Base-by-base conservation (phyloP, 345 rosid species). In the Nephelium lappaceum region DNA sequence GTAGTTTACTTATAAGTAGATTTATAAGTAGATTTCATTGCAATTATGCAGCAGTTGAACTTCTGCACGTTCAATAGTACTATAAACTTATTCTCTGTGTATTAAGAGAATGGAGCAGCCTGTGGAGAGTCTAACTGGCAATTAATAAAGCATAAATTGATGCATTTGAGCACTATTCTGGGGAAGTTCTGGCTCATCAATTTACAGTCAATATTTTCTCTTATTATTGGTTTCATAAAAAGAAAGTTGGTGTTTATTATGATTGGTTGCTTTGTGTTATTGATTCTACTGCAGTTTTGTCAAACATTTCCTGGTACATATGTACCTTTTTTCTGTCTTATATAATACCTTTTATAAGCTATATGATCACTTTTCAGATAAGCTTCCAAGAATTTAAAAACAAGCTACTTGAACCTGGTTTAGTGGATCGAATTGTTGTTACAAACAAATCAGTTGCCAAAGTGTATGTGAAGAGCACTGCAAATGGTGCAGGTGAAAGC, bases 321-420 rank as follows among this genome's bases (percentile, higher is more conserved):
- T 58, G 45, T 16, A 45, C 42, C 10, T n/a, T 62, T 39, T 11
- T 77, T 12, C 49, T 25, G 64, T 12, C 65, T 42, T 27, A 8
- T 43, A 1, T 47, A n/a, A n/a, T n/a, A n/a, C n/a, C n/a, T 1
- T 27, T 69, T 73, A n/a, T 74, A 55, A 74, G 69, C 64, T 77
- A 25, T 63, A 76, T 55, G 55, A 27, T 71, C 5, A 58, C 78
- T 81, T 27, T 55, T 55, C 85, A 85, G 88, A 87, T 89, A 71
- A 85, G 92, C 49, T 89, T 89, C 79, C 92, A 89, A 84, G 90
- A 87, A 74, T 89, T 89, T 84, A 85, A 87, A 72, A 87, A 84
- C 86, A 82, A 85, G 84, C 81, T 87, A 24, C 90, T 89, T 69
- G 86, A 87, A 78, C 86, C 86, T 63, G 90, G 90, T 72, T 16